phyloP scores from a whole-genome alignment of 352 stramenopile genomes.

The Plasmopara muralis region DNA sequence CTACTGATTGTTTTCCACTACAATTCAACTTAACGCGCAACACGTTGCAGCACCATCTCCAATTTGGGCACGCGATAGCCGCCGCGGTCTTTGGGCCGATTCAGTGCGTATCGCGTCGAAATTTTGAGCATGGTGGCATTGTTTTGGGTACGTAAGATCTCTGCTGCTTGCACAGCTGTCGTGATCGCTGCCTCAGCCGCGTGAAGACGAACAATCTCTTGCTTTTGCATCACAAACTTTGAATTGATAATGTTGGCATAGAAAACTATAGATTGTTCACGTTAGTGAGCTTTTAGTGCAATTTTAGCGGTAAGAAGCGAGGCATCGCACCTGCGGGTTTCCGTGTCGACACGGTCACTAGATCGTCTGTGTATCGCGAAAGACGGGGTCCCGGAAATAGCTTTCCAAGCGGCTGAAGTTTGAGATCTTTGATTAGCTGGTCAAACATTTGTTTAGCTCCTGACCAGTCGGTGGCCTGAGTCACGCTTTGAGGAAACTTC shows the following conservation, averaged over 20 bases:
- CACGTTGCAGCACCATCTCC: slow-evolving; percentile 53
- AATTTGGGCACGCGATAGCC: slow-evolving; percentile 65
- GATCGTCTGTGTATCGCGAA: slow-evolving; percentile 57
- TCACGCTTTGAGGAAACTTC: slow-evolving; percentile 11
- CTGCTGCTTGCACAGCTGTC: slow-evolving; percentile 59
- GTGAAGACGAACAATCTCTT: slow-evolving; percentile 54
- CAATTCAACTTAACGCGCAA: slow-evolving; percentile 18
- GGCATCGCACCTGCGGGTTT: slow-evolving; percentile 51
- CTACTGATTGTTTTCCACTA: background rate
- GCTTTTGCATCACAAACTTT: slow-evolving; percentile 69
- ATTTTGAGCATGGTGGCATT: slow-evolving; percentile 56
- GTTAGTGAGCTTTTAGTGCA: slow-evolving; percentile 4
- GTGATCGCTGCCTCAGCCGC: slow-evolving; percentile 63
- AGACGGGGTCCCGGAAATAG: slow-evolving; percentile 48
- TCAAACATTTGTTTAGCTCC: slow-evolving; percentile 29
- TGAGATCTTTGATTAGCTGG: slow-evolving; percentile 36
- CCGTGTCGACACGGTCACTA: slow-evolving; percentile 60
- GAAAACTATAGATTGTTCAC: slow-evolving; percentile 35
- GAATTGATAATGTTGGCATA: slow-evolving; percentile 78
- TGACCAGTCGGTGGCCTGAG: slow-evolving; percentile 30
- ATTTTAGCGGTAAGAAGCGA: background rate
- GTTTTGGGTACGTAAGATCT: slow-evolving; percentile 64
- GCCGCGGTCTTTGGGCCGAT: slow-evolving; percentile 40
- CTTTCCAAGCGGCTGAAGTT: slow-evolving; percentile 39
- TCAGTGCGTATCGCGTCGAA: slow-evolving; percentile 57